Conservation (phyloP, 495 filamentous ascomycete genomes). For the Immersiella caudata region DNA sequence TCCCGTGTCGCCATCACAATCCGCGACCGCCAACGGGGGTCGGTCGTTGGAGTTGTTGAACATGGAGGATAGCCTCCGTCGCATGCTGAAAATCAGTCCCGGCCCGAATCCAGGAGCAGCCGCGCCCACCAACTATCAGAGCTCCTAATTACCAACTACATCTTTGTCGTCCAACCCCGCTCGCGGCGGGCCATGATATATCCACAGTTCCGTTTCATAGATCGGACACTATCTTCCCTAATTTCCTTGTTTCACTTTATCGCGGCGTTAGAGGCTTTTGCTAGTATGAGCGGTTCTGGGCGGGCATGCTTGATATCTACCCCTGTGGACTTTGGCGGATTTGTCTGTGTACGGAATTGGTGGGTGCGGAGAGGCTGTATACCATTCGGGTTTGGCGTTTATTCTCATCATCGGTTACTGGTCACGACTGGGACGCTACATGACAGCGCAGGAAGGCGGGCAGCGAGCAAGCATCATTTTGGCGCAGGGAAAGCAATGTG, state of each 20-base stretch:
- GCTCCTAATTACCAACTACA: slow-evolving; percentile 24
- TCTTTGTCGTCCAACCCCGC: slow-evolving; percentile 4
- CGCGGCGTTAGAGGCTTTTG: slow-evolving; percentile 22
- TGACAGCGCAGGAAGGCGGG: not conserved
- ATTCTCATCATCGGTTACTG: slow-evolving; percentile 11
- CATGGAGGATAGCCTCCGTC: slow-evolving; percentile 55
- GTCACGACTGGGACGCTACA: slow-evolving; percentile 5
- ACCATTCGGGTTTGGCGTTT: slow-evolving; percentile 19
- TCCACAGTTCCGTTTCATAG: slow-evolving; percentile 11
- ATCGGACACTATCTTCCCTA: slow-evolving; percentile 17
- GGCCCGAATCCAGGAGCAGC: slow-evolving; percentile 21
- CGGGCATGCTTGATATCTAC: slow-evolving; percentile 5
- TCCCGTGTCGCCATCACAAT: not conserved
- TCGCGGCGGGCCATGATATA: slow-evolving; percentile 13
- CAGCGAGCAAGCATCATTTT: not conserved
- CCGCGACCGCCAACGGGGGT: slow-evolving; percentile 8
- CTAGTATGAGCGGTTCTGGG: slow-evolving; percentile 10
- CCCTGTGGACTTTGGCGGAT: slow-evolving; percentile 10
- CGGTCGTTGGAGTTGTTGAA: slow-evolving; percentile 41
- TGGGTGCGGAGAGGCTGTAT: not conserved
- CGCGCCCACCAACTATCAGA: slow-evolving; percentile 29
- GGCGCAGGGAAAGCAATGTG: not conserved
- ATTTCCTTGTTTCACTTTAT: slow-evolving; percentile 20
- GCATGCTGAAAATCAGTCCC: slow-evolving; percentile 51
- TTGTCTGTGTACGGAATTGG: slow-evolving; percentile 2